Base-by-base conservation (phyloP, 2,329 filamentous ascomycete species). In the Penicillium rolfsii region DNA sequence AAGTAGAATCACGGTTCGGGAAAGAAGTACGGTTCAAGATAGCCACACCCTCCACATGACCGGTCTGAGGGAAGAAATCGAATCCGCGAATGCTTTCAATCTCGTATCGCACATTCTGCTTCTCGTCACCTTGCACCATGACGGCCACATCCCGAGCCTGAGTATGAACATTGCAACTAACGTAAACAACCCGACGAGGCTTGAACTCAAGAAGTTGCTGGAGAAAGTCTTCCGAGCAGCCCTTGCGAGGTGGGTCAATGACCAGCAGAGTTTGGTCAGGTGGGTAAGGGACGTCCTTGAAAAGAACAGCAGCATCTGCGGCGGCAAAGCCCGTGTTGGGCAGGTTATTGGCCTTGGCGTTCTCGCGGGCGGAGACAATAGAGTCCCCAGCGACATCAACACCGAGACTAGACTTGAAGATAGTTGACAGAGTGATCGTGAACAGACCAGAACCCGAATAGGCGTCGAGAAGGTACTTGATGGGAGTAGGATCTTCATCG, bases 391-490 rank as follows among this genome's bases (percentile, higher is more conserved):
- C 88, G 64, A 99, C 93, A 79, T 99, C 95, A 77, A 99, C 96
- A 67, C 95, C 95, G 30, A 93, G 88, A 64, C 88, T 91, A 64
- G 89, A 88, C 53, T 78, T 79, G 83, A 98, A 96, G 43, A 95
- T 84, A 0, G 88, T 85, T 0, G 93, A 91, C 12, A 98, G 88
- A 4, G 93, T 95, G 74, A 99, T 92, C 59, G 93, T 97, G 84
- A 99, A 99, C 73, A 99, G 91, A 48, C 95, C 95, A 0, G 91
- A 96, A 75, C 95, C 95, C 14, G 91, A 99, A 83, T 99, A 99
- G 57, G 95, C 95, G 80, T 99, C 95, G 68, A 99, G 94, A 48
- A 99, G 88, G 79, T 96, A 93, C 69, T 89, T 90, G 78, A 97
- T 88, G 48, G 76, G 76, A 63, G 76, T 71, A 60, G 77, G 30